Percentiles rank a stretch among this genome's conserved stretches.
Conservation (phyloP, 1,284 basidiomycete genomes). For the Singerocomus inundabilis region DNA sequence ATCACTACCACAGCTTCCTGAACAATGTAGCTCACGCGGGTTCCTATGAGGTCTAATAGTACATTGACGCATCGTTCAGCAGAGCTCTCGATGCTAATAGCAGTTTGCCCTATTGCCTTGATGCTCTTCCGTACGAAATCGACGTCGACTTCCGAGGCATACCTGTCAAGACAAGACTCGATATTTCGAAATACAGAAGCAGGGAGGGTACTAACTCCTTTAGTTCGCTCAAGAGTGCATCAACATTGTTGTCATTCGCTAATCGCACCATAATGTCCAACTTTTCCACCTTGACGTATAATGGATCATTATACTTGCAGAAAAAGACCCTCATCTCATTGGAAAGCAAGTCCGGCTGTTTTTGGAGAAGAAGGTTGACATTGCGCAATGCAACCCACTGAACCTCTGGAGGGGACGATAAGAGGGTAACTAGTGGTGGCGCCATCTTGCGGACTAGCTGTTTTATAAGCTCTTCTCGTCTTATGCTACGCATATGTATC, state of each 20-base stretch:
- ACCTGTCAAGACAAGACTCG: conserved; percentile 46
- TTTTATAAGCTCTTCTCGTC: conserved; percentile 83
- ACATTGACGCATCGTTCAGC: conserved; percentile 96
- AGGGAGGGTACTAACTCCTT: conserved; percentile 70
- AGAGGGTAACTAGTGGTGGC: conserved; percentile 83
- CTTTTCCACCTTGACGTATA: conserved; percentile 98
- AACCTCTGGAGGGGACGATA: conserved; percentile 79
- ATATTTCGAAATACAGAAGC: neutral
- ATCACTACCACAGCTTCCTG: conserved; percentile 98
- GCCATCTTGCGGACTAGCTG: conserved; percentile 96
- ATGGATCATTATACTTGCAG: conserved; percentile 99
- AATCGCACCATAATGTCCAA: conserved; percentile 98
- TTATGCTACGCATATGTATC: conserved; percentile 89
- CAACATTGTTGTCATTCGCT: conserved; percentile 89
- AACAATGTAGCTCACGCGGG: conserved; percentile 94
- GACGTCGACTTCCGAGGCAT: conserved; percentile 96
- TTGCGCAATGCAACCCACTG: conserved; percentile 98
- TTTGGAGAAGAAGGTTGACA: conserved; percentile 94
- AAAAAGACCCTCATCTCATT: conserved; percentile 99
- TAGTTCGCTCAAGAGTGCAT: conserved; percentile 91
- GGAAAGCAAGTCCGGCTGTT: conserved; percentile 83
- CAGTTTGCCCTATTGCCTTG: conserved; percentile 93
- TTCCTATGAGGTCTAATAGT: conserved; percentile 86
- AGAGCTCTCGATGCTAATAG: conserved; percentile 91
- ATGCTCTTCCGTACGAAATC: conserved; percentile 96